Percentiles rank a stretch among this genome's conserved stretches.
These are phyloP conservation scores for Psilocybe mexicana DNA, from an alignment of 1,284 basidiomycete genomes.

Conservation along the genomic window DNA sequence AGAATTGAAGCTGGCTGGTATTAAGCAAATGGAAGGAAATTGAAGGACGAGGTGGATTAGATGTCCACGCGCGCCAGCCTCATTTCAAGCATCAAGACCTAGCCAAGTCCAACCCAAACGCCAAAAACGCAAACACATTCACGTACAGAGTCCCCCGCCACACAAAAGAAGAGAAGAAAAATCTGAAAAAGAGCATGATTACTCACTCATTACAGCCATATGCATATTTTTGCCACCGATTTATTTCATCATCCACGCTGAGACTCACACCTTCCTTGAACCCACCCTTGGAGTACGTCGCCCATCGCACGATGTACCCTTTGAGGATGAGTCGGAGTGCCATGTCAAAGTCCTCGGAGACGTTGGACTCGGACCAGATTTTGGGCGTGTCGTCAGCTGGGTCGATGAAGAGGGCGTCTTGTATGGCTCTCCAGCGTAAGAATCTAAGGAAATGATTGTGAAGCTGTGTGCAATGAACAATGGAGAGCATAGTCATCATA, in stretches of 20 bases:
- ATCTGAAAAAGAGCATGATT: no score
- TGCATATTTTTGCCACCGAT: conserved; percentile 82
- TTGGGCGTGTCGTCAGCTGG: conserved; percentile 59
- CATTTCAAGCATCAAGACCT: no score
- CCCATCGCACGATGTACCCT: conserved; percentile 81
- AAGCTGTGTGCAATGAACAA: not conserved
- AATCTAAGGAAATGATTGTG: conserved; percentile 38
- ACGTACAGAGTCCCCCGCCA: not conserved
- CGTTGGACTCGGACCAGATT: conserved; percentile 83
- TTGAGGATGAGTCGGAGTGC: conserved; percentile 52
- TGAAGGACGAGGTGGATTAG: not conserved
- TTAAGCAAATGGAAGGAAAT: not conserved
- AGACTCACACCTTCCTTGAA: conserved; percentile 90
- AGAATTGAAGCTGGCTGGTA: not conserved
- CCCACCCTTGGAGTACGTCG: conserved; percentile 74
- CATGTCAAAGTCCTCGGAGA: conserved; percentile 83
- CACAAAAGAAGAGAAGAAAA: not conserved
- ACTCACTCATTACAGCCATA: conserved; percentile 39
- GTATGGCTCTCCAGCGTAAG: conserved; percentile 79
- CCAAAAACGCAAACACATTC: no score
- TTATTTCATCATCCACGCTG: conserved; percentile 77
- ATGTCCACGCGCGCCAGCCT: no score
- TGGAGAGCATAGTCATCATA: conserved; percentile 13
- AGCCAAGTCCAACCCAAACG: no score
- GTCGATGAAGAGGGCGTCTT: conserved; percentile 77